Conservation (phyloP, 164 flowering plant species). For the Stephania cephalantha region DNA sequence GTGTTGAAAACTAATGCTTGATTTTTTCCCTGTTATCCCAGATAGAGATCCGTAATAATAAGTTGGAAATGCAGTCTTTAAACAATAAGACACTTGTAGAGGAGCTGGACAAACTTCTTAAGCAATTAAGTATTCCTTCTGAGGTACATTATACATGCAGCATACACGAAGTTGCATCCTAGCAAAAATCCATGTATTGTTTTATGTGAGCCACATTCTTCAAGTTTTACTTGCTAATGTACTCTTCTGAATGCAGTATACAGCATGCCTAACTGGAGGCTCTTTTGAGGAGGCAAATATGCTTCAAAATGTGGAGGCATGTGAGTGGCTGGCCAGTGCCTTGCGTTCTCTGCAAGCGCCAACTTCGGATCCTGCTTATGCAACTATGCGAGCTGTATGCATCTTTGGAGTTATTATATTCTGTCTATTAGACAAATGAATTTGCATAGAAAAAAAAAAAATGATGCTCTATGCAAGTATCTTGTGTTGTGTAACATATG, state of each 20-base stretch:
- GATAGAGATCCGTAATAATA: conserved; percentile 97
- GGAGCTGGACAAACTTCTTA: conserved; percentile 94
- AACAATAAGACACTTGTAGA: conserved; percentile 80
- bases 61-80: conserved; percentile 96
- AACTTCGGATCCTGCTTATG: conserved; percentile 69
- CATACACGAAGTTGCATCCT: conserved; percentile 10
- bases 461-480: background rate
- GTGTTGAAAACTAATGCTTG: background rate
- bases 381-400: conserved; percentile 87
- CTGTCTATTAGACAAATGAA: background rate
- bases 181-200: background rate
- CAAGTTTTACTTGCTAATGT: background rate
- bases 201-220: background rate
- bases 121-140: conserved; percentile 74
- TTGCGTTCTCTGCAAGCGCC: conserved; percentile 71
- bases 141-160: conserved; percentile 48
- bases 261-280: conserved; percentile 83
- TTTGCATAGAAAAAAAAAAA: background rate
- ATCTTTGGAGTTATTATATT: background rate
- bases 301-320: conserved; percentile 89
- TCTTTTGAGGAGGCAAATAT: conserved; percentile 90
- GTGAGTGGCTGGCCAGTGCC: conserved; percentile 91
- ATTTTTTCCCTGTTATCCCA: conserved; percentile 21
- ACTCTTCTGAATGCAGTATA: conserved; percentile 51
- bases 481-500: background rate